These are phyloP conservation scores for Xerocomus nothofagi DNA, from an alignment of 1,284 basidiomycete genomes.

Conservation along the genomic window DNA sequence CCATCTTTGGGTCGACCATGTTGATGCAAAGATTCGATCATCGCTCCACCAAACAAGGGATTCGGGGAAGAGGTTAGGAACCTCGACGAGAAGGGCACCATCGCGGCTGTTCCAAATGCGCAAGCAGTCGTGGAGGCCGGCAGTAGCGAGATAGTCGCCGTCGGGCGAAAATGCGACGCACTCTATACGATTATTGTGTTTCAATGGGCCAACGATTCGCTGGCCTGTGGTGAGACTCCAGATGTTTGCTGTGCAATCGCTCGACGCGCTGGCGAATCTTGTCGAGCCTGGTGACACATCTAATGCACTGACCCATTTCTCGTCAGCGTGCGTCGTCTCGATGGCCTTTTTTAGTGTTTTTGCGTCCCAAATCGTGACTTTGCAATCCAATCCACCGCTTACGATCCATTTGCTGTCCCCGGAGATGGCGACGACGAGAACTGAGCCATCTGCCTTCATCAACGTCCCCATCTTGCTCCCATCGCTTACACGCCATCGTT, in stretches of 20 bases:
- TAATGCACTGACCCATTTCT: conserved; percentile 13
- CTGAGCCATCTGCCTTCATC: conserved; percentile 10
- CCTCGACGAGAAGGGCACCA: conserved; percentile 11
- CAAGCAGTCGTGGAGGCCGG: conserved; percentile 14
- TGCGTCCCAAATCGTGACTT: conserved; percentile 18
- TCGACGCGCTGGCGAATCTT: conserved; percentile 15
- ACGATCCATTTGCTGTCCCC: conserved; percentile 22
- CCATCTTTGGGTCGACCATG: conserved; percentile 14
- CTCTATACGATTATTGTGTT: conserved; percentile 15
- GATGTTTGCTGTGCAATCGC: conserved; percentile 9
- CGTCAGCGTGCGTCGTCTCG: conserved; percentile 4
- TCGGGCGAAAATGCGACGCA: conserved; percentile 23
- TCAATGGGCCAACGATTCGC: conserved; percentile 17
- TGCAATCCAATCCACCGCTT: conserved; percentile 9
- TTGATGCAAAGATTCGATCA: conserved; percentile 18
- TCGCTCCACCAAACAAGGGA: conserved; percentile 23
- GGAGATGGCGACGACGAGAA: conserved; percentile 17
- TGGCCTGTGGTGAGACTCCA: conserved; percentile 21
- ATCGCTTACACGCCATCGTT: conserved; percentile 18
- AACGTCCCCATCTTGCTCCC: conserved; percentile 11
- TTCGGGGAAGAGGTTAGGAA: conserved; percentile 14
- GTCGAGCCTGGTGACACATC: conserved; percentile 22
- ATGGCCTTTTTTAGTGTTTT: conserved; percentile 11
- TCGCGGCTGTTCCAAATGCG: conserved; percentile 17
- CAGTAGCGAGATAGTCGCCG: conserved; percentile 21